Base-by-base conservation (phyloP, 1,139 yeast genomes). In the Yamadazyma blattariae region DNA sequence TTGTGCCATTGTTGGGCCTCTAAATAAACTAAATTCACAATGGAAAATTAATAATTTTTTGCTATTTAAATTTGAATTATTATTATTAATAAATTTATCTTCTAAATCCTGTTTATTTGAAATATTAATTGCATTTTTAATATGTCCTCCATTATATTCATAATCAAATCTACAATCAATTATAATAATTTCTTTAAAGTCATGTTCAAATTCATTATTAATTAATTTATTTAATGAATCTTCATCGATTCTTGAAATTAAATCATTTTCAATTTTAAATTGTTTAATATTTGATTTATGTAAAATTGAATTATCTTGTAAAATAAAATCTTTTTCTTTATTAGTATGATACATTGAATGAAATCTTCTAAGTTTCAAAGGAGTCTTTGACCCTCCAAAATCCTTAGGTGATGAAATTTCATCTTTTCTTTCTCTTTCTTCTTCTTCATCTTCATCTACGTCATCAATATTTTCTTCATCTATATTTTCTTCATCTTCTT, bases 101-200 rank as follows among this genome's bases (percentile, higher is more conserved):
- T 85, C 92, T 33, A 92, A 64, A 34, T 77, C 81, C 39, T 76
- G 77, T 47, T 84, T 82, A 30, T 84, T 74, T 29, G 86, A 79
- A 27, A 89, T 70, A 56, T 92, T 92, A 37, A 85, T 51, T 10
- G 98, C 95, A 30, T 86, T 82, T 29, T 71, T 74, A 32, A 92
- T 87, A 59, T 94, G 98, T 22, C 98, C 98, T 19, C 98, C 97
- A 26, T 75, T 71, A 57, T 64, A 94, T 59, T 92, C 98, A 63
- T 92, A 92, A 49, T 82, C 88, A 53, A 92, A 92, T 34, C 98
- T 75, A 56, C 97, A 89, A 60, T 92, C 98, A 11, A 94, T 69
- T 24, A 92, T 64, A 7, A 77, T 50, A 33, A 76, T 67, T 26
- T 79, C 77, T 45, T 81, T 82, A 54, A 82, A 90, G 33, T 66